Base-by-base conservation (phyloP, 2,329 filamentous ascomycete species). In the Pyrenophora graminea region DNA sequence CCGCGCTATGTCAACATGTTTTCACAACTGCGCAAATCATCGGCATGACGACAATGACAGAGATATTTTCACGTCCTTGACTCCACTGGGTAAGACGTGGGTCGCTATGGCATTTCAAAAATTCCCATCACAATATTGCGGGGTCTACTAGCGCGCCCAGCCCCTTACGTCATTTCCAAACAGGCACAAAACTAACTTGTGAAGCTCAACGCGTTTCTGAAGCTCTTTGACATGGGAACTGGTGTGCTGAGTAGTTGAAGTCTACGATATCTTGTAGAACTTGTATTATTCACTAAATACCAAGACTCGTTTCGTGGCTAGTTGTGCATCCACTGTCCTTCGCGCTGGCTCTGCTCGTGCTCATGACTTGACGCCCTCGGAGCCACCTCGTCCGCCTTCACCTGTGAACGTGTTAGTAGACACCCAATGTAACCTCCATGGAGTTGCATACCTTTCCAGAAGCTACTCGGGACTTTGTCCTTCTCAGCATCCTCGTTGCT, bases 391-490 rank as follows among this genome's bases (percentile, higher is more conserved):
- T 55, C 67, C 67, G 9, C 67, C 69, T 38, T 65, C 60, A 7
- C 68, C 69, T 64, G 30, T 39, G 18, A 10, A 25, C 4, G 3
- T 9, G 30, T 66, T 48, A 68, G 56, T 44, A 37, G 18, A 13
- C 27, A 2, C 33, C 9, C 7, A 17, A 36, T 18, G 5, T 13
- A 7, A 13, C 12, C 2, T 15, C 4, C 13, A 2, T 6, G 12
- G n/a, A 4, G 38, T 12, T 3, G 69, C 69, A 58, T 55, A 74
- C 73, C 73, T 47, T 61, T 57, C 75, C 75, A 77, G 51, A 75
- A 77, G 33, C 61, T 54, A 46, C 66, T 66, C 13, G 63, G 48
- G 15, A 76, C 75, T 58, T 77, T 75, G 30, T 77, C 73, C 55
- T 76, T 74, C 50, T 71, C 48, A 13, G 62, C 65, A 6, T 76